Percentiles rank a stretch among this genome's conserved stretches.
Conservation (phyloP, 345 rosid genomes). For the Corchorus olitorius region DNA sequence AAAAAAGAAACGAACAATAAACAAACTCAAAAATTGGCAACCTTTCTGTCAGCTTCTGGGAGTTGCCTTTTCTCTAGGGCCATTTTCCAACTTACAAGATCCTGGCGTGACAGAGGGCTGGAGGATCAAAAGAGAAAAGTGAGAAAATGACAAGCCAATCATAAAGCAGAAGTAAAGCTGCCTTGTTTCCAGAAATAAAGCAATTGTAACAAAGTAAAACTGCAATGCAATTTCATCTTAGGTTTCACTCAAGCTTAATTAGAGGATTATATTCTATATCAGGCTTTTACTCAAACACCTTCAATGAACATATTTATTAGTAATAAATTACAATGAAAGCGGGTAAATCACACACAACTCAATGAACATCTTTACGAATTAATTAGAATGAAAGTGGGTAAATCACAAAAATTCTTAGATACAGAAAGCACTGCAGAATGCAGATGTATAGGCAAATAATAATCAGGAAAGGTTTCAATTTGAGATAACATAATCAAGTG, state of each 20-base stretch:
- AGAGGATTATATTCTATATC: background rate
- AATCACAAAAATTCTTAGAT: background rate
- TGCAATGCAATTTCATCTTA: background rate
- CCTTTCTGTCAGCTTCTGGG: conserved; percentile 86
- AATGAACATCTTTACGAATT: background rate
- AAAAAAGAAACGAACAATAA: conserved; percentile 9
- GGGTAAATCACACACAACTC: background rate
- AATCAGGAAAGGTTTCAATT: background rate
- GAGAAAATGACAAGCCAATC: conserved; percentile 11
- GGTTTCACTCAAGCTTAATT: background rate
- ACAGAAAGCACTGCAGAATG: background rate
- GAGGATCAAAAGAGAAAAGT: conserved; percentile 16
- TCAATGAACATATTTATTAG: background rate
- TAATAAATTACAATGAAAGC: background rate
- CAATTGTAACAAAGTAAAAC: background rate
- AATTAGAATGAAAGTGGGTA: no score
- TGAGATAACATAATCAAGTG: background rate
- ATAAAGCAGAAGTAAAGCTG: background rate
- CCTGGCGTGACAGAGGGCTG: conserved; percentile 91
- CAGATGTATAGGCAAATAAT: background rate
- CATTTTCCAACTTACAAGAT: conserved; percentile 97
- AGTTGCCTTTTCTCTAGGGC: conserved; percentile 80
- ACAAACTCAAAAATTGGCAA: conserved; percentile 29
- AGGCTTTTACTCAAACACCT: background rate
- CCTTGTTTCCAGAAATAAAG: background rate